phyloP scores from a whole-genome alignment of 345 rosid species.

The Hibiscus tridactylites region DNA sequence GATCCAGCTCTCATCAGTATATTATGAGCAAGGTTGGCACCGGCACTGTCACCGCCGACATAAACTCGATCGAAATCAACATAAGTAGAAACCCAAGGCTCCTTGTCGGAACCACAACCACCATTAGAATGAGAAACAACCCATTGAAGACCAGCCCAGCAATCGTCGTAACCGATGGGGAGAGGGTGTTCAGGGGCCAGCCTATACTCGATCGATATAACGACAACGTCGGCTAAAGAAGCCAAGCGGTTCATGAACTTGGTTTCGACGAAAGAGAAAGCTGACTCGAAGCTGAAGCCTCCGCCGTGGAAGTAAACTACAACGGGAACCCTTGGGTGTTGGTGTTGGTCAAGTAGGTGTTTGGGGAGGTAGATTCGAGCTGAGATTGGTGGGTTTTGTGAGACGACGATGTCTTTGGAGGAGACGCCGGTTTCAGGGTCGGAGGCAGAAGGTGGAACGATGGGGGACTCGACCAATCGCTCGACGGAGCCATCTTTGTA shows the following conservation, averaged over 20 bases:
- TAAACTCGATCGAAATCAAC: constrained; percentile 29
- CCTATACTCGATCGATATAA: constrained; percentile 38
- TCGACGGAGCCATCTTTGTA: constrained; percentile 32
- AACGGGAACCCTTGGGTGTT: constrained; percentile 23
- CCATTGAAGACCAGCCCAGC: constrained; percentile 38
- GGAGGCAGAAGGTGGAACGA: constrained; percentile 10
- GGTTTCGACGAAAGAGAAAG: constrained; percentile 20
- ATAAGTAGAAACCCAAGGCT: constrained; percentile 30
- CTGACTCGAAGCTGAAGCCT: constrained; percentile 33
- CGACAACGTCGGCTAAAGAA: constrained; percentile 19
- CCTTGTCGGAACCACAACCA: constrained; percentile 1
- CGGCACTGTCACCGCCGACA: constrained; percentile 42
- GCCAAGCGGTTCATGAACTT: constrained; percentile 21
- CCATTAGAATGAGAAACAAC: constrained; percentile 18
- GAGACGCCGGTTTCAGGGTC: constrained; percentile 33
- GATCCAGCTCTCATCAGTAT: constrained; percentile 22
- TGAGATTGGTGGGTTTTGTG: constrained; percentile 18
- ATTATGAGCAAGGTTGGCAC: constrained; percentile 32
- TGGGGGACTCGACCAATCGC: constrained; percentile 16
- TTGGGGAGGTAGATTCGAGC: constrained; percentile 38
- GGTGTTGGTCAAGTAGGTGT: neutral
- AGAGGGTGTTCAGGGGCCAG: constrained; percentile 38
- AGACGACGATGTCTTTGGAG: constrained; percentile 29
- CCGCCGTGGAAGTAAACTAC: constrained; percentile 43
- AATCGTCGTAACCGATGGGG: constrained; percentile 32